Percentiles rank a stretch among this genome's conserved stretches.
Conservation (phyloP, 768 basidiomycete genomes). For the Tulasnella sp. region DNA sequence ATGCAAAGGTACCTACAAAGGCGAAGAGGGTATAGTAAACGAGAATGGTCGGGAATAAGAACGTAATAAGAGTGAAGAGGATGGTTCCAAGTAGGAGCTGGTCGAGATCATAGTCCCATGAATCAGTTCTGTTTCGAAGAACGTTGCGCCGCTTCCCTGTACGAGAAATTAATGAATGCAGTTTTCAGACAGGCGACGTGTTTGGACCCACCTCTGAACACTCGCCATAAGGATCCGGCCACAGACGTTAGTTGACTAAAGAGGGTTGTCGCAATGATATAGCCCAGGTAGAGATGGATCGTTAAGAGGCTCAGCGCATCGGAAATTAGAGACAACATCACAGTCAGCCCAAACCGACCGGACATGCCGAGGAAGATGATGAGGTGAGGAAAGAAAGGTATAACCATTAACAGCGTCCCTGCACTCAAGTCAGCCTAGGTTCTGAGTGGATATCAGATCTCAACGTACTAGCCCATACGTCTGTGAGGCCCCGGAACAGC, state of each 20-base stretch:
- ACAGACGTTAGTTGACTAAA: slow-evolving; percentile 49
- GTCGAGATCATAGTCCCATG: slow-evolving; percentile 84
- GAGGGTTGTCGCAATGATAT: slow-evolving; percentile 46
- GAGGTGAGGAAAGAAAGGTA: slow-evolving; percentile 24
- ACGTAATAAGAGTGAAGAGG: slow-evolving; percentile 67
- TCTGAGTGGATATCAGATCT: background rate
- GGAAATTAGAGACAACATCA: slow-evolving; percentile 49
- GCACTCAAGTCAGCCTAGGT: background rate
- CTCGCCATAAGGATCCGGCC: slow-evolving; percentile 65
- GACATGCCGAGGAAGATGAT: slow-evolving; percentile 17
- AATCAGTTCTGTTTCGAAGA: slow-evolving; percentile 75
- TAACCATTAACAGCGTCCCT: slow-evolving; percentile 23
- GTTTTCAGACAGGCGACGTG: background rate
- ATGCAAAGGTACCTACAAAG: slow-evolving; percentile 32
- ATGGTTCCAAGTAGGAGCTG: slow-evolving; percentile 92
- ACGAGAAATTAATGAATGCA: background rate
- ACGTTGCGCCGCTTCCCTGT: slow-evolving; percentile 82
- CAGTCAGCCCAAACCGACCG: slow-evolving; percentile 35
- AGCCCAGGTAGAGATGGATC: slow-evolving; percentile 57
- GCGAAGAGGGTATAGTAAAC: slow-evolving; percentile 81
- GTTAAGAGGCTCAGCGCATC: slow-evolving; percentile 60
- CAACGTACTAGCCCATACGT: slow-evolving; percentile 58
- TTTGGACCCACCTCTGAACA: slow-evolving; percentile 61
- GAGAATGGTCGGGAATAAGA: slow-evolving; percentile 73
- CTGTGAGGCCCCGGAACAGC: slow-evolving; percentile 50